A percentile compares a stretch with the other conserved stretches of the same genome.
phyloP scores from a whole-genome alignment of 2,329 filamentous ascomycete species.

The Microsporum audouinii region DNA sequence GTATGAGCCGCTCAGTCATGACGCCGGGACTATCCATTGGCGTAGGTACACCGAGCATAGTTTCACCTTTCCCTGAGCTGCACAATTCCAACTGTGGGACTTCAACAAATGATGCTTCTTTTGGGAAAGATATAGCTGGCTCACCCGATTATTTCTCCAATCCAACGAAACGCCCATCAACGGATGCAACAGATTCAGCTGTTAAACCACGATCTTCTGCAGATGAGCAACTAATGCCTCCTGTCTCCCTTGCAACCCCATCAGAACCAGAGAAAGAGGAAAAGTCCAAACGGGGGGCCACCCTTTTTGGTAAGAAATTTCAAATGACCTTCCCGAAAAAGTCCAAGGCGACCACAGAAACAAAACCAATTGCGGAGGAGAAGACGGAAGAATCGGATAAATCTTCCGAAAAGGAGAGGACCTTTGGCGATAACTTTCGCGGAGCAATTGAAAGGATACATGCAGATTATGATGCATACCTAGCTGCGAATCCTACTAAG shows the following conservation, averaged over 20 bases:
- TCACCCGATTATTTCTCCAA: conserved; percentile 12
- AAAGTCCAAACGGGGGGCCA: conserved; percentile 43
- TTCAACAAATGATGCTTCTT: conserved; percentile 22
- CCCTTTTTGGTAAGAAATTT: conserved; percentile 73
- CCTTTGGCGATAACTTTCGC: conserved; percentile 36
- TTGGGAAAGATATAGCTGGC: background rate
- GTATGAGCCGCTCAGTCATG: conserved; percentile 50
- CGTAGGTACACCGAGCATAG: conserved; percentile 52
- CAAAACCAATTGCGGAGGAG: conserved; percentile 67
- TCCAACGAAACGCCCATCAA: conserved; percentile 14
- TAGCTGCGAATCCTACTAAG: conserved; percentile 29
- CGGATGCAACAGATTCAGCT: conserved; percentile 21
- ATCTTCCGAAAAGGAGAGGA: conserved; percentile 41
- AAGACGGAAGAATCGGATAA: conserved; percentile 48
- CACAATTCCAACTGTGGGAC: conserved; percentile 23
- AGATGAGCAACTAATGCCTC: conserved; percentile 9
- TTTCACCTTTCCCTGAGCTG: conserved; percentile 18
- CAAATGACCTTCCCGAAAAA: conserved; percentile 71
- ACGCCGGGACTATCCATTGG: conserved; percentile 73
- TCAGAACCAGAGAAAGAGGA: conserved; percentile 40
- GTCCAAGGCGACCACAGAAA: conserved; percentile 52
- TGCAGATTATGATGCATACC: conserved; percentile 36
- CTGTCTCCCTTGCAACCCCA: conserved; percentile 13
- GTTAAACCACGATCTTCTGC: conserved; percentile 22
- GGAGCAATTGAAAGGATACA: conserved; percentile 37